A percentile compares a stretch with the other conserved stretches of the same genome.
phyloP scores from a whole-genome alignment of 1,139 yeast species.

The Yueomyces sp. region DNA sequence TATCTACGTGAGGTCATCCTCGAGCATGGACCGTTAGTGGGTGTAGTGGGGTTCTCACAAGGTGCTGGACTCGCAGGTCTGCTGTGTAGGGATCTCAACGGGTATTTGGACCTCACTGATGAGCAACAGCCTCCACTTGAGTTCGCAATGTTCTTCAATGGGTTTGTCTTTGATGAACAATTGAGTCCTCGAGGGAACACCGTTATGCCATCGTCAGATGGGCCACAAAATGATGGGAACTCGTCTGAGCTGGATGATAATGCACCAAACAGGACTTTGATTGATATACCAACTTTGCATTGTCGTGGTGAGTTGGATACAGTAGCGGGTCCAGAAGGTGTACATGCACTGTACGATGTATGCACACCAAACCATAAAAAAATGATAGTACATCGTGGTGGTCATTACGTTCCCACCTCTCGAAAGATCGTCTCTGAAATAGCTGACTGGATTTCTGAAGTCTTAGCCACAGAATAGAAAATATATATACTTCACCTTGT shows the following conservation, averaged over 20 bases:
- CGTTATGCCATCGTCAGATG: constrained; percentile 25
- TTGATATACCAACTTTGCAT: constrained; percentile 47
- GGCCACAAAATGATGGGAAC: constrained; percentile 37
- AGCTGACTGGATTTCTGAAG: constrained; percentile 37
- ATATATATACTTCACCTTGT: not conserved
- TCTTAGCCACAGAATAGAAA: not conserved
- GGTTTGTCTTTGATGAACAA: constrained; percentile 29
- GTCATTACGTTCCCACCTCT: constrained; percentile 75
- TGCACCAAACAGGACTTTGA: constrained; percentile 20
- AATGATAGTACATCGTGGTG: constrained; percentile 64
- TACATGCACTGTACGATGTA: constrained; percentile 42
- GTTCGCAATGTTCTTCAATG: constrained; percentile 67
- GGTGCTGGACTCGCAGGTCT: constrained; percentile 78
- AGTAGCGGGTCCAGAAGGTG: constrained; percentile 66
- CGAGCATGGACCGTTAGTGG: constrained; percentile 71
- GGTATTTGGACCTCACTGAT: constrained; percentile 18
- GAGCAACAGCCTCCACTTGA: constrained; percentile 37
- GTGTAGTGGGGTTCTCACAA: constrained; percentile 82
- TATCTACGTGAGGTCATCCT: constrained; percentile 15
- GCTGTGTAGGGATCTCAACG: constrained; percentile 32
- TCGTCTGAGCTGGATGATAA: constrained; percentile 27
- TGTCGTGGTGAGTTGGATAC: constrained; percentile 82
- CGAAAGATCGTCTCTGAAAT: constrained; percentile 48
- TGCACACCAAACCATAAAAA: constrained; percentile 36
- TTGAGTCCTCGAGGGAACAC: too few relatives aligned